Evolutionary conservation across 352 stramenopile species (phyloP), one percentile per base, ranked within the genome.

Genomic region (Blastocystis sp.): DNA sequence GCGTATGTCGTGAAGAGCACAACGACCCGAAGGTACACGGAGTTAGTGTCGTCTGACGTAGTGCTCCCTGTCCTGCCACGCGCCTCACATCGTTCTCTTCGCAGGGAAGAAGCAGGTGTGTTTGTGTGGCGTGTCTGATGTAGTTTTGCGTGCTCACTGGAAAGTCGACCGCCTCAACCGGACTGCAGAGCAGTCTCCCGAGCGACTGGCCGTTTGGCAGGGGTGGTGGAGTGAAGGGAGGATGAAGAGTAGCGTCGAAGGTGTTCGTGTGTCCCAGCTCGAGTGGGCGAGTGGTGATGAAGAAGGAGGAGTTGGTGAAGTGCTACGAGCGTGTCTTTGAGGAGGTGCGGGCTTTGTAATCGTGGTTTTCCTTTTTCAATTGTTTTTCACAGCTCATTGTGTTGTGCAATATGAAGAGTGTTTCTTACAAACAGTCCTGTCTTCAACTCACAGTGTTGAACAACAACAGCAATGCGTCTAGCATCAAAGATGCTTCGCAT

Each of bases 211-310:
- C 64, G 38, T 66, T 79, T 24, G 48, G 48, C 6, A 57, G 6
- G 48, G 6, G 48, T 57, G 48, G 14, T 7, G 6, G 48, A 17
- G 6, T 57, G 48, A 17, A 14, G 6, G 48, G 48, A 14, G 14
- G 48, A 17, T 57, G 48, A 57, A 60, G 21, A 19, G 14, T 9
- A 60, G 43, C 10, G 28, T 59, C 28, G 19, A 88, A 88, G 54
- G 68, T 88, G n/a, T 88, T 68, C 66, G 78, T 88, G 45, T 88
- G 78, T 88, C 68, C 78, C 2, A 79, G 64, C 62, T 68, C 78
- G 45, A 88, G 78, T 88, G 78, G 78, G 24, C 48, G 64, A 10
- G 78, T 88, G 17, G 78, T 63, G 43, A 88, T 88, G 64, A 88
- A 88, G 54, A 88, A 88, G 38, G 78, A 88, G 43, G 60, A 74